Evolutionary conservation across 2,329 filamentous ascomycete species (phyloP), one percentile per base, ranked within the genome.

Genomic region (Aspergillus uvarum): DNA sequence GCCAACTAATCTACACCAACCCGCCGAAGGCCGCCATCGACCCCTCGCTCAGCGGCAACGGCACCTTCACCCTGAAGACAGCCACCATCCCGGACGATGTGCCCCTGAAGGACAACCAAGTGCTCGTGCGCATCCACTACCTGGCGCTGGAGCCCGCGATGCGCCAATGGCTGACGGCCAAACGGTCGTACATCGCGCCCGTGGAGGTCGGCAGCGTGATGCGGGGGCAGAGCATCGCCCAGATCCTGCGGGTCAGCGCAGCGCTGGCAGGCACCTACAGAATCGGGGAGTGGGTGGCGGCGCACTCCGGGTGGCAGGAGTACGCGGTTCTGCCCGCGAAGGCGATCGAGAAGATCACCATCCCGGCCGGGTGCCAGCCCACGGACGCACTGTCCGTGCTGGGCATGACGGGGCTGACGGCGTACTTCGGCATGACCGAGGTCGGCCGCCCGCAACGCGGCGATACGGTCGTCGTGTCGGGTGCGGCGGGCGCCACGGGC

Each of bases 401-500:
- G 38, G 90, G 90, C 12, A 77, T 86, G 73, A 91, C 89, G 0
- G 88, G 88, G 2, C 67, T 92, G 63, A 93, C 90, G 0, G 90
- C 90, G 2, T 93, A 91, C 77, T 89, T 90, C 64, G 90, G 90
- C 21, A 85, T 93, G 71, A 74, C 85, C 31, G 83, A 89, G 58
- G 84, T 93, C 50, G 90, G 85, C 2, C 78, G 88, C 58, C 85
- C 89, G 47, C 86, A 88, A 73, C 74, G 83, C 0, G 89, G 89
- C 4, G 89, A 93, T 64, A 87, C 89, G 4, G 89, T 94, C 1
- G 89, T 93, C 7, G 88, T 94, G 0, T 89, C 86, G 8, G 90
- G 89, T 6, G 90, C 90, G 1, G 90, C 90, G 0, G 90, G 90
- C 2, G 90, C 90, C 0, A 93, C 90, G 0, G 90, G 90, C 1